Base-by-base conservation (phyloP, 306 rosid species). In the Lathyrus sativus region DNA sequence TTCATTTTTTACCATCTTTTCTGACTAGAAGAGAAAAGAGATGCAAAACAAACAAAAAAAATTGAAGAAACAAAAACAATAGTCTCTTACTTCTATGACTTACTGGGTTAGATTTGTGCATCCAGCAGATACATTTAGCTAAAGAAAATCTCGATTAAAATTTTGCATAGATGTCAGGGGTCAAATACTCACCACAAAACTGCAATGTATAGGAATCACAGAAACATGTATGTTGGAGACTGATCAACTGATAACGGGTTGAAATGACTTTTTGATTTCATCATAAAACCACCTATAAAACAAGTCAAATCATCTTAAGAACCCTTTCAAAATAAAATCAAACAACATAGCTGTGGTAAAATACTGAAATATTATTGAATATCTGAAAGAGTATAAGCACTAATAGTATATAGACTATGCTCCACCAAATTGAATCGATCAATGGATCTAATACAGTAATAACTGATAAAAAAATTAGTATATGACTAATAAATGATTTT, bases 211-310 rank as follows among this genome's bases (percentile, higher is more conserved):
- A 59, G 68, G 71, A 73, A 62, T 49, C 77, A 48, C 24, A 39
- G 17, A 67, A 59, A 37, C 35, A 19, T 39, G 10, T 39, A 74
- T 15, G 73, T 39, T 60, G 53, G 53, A 38, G 79, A 46, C 74
- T 37, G 69, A 75, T 88, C 75, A 86, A 57, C 84, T 58, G 64
- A 76, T 76, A 53, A 85, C 85, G 43, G 90, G 87, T 72, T 85
- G 89, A 76, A 90, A 82, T 75, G 84, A 72, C 62, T 73, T 85
- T 81, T 90, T 90, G 79, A 69, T 41, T 75, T 81, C 90, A 56
- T 90, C 96, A 68, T 87, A 90, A 60, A 80, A 73, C 95, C 91
- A 90, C 79, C 96, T 90, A 88, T 78, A 79, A 77, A 62, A 77
- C 61, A 70, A 70, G 38, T 3, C 13, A 38, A 53, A 60, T 15